Conservation (phyloP, 176 grass and related monocot species). For the Bolboschoenus planiculmis region DNA sequence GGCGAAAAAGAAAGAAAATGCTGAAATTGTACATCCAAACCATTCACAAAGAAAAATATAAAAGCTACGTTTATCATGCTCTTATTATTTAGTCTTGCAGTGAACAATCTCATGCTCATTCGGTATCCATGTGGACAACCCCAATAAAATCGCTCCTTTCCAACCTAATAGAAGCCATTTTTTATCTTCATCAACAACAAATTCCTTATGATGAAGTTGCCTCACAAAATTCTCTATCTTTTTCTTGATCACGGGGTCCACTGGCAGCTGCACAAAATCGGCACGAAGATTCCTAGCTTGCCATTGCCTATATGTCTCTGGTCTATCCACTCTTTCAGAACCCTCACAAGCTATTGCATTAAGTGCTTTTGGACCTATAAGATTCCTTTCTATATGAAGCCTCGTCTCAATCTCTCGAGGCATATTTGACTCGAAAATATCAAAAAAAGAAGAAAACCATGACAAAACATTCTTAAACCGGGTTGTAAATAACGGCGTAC, state of each 20-base stretch:
- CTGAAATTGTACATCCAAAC: not conserved
- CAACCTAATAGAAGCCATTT: slow-evolving; percentile 46
- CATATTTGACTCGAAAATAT: slow-evolving; percentile 48
- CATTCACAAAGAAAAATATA: not conserved
- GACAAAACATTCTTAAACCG: slow-evolving; percentile 45
- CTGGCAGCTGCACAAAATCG: slow-evolving; percentile 37
- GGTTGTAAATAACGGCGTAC: slow-evolving; percentile 34
- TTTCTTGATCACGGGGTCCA: slow-evolving; percentile 30
- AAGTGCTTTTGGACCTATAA: not conserved
- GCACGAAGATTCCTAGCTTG: slow-evolving; percentile 33
- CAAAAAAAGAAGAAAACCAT: slow-evolving; percentile 43
- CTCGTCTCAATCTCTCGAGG: slow-evolving; percentile 28
- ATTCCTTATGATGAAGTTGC: slow-evolving; percentile 37
- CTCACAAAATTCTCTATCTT: slow-evolving; percentile 9
- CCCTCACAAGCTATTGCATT: slow-evolving; percentile 49
- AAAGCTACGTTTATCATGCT: not conserved
- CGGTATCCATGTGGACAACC: slow-evolving; percentile 38
- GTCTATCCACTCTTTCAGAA: slow-evolving; percentile 37
- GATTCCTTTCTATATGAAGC: slow-evolving; percentile 25
- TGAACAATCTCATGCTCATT: not conserved
- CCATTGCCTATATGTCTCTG: slow-evolving; percentile 48
- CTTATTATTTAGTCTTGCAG: not conserved
- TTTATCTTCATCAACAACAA: slow-evolving; percentile 32
- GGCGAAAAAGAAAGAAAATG: not conserved
- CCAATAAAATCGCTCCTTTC: slow-evolving; percentile 36